Conservation (phyloP, 148 eudicot genomes). For the Silene latifolia region DNA sequence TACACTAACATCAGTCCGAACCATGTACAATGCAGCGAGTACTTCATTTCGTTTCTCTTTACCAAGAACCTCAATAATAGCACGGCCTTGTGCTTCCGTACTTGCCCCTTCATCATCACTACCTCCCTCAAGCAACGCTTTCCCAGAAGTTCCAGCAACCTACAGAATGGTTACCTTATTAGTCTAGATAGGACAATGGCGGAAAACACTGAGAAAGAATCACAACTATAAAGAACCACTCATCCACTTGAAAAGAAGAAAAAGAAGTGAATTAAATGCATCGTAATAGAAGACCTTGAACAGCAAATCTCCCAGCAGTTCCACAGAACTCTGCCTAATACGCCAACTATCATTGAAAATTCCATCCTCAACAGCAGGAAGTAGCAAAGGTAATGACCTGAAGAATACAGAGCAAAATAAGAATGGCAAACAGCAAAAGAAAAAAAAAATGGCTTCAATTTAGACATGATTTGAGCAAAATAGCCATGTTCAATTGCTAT, state of each 20-base stretch:
- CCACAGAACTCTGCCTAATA: constrained; percentile 96
- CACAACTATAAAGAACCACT: neutral
- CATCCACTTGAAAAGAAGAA: neutral
- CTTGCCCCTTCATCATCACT: constrained; percentile 99
- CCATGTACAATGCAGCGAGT: constrained; percentile 98
- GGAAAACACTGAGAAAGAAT: neutral
- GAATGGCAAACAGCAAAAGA: neutral
- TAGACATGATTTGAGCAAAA: neutral
- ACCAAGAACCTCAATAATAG: constrained; percentile 94
- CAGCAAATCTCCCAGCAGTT: constrained; percentile 85
- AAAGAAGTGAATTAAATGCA: neutral
- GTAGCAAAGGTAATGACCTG: constrained; percentile 92
- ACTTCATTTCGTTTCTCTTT: constrained; percentile 93
- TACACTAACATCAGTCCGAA: constrained; percentile 91
- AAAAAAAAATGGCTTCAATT: neutral
- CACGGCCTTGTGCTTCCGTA: constrained; percentile 98
- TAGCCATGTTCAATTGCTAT: neutral
- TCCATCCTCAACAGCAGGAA: constrained; percentile 99
- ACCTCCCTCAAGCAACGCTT: constrained; percentile 98
- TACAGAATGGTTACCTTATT: constrained; percentile 20
- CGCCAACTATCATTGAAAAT: constrained; percentile 98
- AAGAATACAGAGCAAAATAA: neutral
- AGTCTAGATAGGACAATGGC: neutral
- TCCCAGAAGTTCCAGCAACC: constrained; percentile 99
- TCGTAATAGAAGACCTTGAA: constrained; percentile 63